A percentile compares a stretch with the other conserved stretches of the same genome.
phyloP scores from a whole-genome alignment of 768 basidiomycete genomes.

The Russula sp. region DNA sequence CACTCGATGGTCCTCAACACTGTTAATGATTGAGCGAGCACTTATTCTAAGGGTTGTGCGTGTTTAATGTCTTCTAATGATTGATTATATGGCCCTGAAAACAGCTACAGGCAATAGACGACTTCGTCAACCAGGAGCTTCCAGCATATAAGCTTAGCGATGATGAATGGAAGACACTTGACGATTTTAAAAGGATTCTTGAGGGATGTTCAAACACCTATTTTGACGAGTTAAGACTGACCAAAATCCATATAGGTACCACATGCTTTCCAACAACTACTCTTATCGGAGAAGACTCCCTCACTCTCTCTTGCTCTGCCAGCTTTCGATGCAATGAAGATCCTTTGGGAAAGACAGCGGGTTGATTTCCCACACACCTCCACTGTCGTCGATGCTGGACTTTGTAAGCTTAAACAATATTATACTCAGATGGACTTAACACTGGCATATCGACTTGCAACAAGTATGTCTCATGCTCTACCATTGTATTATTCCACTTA shows the following conservation, averaged over 20 bases:
- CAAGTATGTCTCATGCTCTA: too few species aligned
- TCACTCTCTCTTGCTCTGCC: neutral
- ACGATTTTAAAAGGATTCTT: neutral
- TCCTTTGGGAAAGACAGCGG: neutral
- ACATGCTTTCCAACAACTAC: slow-evolving; percentile 7
- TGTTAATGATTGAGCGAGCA: slow-evolving; percentile 23
- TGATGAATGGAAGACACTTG: neutral
- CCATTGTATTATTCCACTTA: too few species aligned
- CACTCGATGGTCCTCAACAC: slow-evolving; percentile 28
- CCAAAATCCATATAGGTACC: neutral
- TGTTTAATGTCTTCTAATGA: too few species aligned
- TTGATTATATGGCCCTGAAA: too few species aligned
- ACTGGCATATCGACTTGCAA: too few species aligned
- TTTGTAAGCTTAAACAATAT: neutral
- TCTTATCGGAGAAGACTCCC: slow-evolving; percentile 4
- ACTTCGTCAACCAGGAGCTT: too few species aligned
- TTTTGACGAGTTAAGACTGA: neutral
- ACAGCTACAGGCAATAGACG: too few species aligned
- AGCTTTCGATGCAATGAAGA: neutral
- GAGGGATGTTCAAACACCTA: too few species aligned
- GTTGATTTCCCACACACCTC: neutral
- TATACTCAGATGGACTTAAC: too few species aligned
- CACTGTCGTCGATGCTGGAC: neutral
- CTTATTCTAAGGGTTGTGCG: slow-evolving; percentile 21
- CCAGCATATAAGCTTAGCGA: neutral